Conservation (phyloP, 257 asterid genomes). For the Solanum paucissectum region DNA sequence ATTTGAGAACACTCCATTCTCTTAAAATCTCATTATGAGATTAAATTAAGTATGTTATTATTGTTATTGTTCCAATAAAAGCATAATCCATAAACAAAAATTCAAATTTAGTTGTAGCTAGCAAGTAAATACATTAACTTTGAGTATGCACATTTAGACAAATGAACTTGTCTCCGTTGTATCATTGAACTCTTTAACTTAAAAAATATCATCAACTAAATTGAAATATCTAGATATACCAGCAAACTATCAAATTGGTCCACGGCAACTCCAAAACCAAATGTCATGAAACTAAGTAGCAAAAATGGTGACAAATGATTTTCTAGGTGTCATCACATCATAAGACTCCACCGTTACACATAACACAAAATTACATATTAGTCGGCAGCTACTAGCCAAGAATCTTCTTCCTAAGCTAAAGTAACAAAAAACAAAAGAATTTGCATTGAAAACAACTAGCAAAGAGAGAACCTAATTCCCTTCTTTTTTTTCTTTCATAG, state of each 20-base stretch:
- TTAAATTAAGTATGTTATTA: neutral
- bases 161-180: no score
- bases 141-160: neutral
- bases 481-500: neutral
- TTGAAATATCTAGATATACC: no score
- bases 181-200: neutral
- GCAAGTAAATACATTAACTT: neutral
- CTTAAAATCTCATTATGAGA: neutral
- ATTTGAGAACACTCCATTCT: neutral
- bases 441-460: neutral
- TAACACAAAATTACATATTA: neutral
- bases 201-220: neutral
- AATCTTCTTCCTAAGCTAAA: neutral
- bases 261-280: neutral
- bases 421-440: neutral
- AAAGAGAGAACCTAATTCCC: neutral
- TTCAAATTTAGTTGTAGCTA: accelerated
- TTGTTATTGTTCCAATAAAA: neutral
- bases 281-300: neutral
- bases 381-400: neutral
- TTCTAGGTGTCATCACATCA: neutral
- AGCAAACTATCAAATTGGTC: neutral
- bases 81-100: neutral
- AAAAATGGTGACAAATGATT: neutral
- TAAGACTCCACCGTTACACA: neutral